A percentile compares a stretch with the other conserved stretches of the same genome.
Evolutionary conservation across 2,329 filamentous ascomycete species (phyloP).

Genomic region (Diaporthe longicolla): DNA sequence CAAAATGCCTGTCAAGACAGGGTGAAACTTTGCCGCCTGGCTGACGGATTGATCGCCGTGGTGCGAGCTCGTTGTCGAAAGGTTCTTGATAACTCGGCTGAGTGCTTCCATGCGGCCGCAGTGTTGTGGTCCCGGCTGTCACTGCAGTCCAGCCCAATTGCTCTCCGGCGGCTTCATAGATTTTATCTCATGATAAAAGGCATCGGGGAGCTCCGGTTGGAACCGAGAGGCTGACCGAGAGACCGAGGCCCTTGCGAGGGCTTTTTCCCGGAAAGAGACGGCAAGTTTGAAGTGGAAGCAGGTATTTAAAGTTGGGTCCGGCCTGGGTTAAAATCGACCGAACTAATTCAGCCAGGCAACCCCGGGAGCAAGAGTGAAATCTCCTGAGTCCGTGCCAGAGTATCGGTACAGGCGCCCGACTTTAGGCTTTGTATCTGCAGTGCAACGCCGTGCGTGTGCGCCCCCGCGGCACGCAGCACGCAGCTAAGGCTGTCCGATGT

Average conservation of each 20-base stretch:
- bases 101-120: not conserved
- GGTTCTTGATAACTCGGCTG: not conserved
- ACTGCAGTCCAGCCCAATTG: not conserved
- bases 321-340: conserved; percentile 18
- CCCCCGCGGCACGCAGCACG: conserved; percentile 27
- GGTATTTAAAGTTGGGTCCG: conserved; percentile 25
- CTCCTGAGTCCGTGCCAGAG: conserved; percentile 35
- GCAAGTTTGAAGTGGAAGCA: conserved; percentile 24
- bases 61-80: conserved; percentile 22
- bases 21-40: conserved; percentile 9
- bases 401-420: conserved; percentile 32
- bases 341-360: conserved; percentile 20
- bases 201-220: conserved; percentile 25
- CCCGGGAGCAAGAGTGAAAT: conserved; percentile 23
- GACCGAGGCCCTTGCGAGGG: conserved; percentile 17
- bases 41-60: conserved; percentile 26
- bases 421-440: conserved; percentile 36
- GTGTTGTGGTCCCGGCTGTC: not conserved
- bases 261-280: conserved; percentile 14
- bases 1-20: conserved; percentile 28
- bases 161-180: not conserved
- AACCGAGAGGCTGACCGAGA: conserved; percentile 25
- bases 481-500: conserved; percentile 34
- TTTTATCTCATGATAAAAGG: not conserved
- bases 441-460: conserved; percentile 38